Base-by-base conservation (phyloP, 176 grass and related monocot species). In the Oryza brachyantha region DNA sequence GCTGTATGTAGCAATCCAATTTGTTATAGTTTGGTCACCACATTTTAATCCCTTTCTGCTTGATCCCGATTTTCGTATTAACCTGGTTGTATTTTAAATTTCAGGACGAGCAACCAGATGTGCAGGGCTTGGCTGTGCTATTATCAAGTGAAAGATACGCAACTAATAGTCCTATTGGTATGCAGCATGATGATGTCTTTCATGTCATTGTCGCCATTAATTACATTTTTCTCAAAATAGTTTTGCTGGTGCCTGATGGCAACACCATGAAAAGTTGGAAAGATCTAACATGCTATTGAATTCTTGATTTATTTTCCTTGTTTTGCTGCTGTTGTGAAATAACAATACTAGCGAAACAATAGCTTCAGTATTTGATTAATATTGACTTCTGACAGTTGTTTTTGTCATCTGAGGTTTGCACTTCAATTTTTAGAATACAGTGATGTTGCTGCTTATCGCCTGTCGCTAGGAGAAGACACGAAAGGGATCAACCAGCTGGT, bases 401-500 rank as follows among this genome's bases (percentile, higher is more conserved):
- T 74, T 61, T 84, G 24, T 64, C 10, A 48, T 42, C 73, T 35
- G 61, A 57, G 61, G 81, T 24, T 64, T 80, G 46, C 40, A 73
- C 55, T 83, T 60, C 55, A 36, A 19, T 79, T 72, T 94, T 73
- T 83, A 98, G 95, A 98, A 28, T 98, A 92, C 71, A 84, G 91
- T 29, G 95, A 98, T 87, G 95, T 98, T 55, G 95, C 95, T 74
- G 92, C 95, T 36, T 98, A 98, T 61, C 89, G 95, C 36, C 86
- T 98, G 68, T 94, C 95, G 46, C 65, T 98, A 60, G 89, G 87
- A 76, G 95, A 98, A 89, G 95, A 98, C 83, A 98, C 95, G 71
- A 98, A 98, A 94, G 95, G 92, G 60, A 94, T 98, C 84, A 98
- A 98, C 66, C 95, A 98, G 79, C 78, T 98, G 89, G 95, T 98